Base-by-base conservation (phyloP, 306 rosid genomes). In the Dryas alaskensis region DNA sequence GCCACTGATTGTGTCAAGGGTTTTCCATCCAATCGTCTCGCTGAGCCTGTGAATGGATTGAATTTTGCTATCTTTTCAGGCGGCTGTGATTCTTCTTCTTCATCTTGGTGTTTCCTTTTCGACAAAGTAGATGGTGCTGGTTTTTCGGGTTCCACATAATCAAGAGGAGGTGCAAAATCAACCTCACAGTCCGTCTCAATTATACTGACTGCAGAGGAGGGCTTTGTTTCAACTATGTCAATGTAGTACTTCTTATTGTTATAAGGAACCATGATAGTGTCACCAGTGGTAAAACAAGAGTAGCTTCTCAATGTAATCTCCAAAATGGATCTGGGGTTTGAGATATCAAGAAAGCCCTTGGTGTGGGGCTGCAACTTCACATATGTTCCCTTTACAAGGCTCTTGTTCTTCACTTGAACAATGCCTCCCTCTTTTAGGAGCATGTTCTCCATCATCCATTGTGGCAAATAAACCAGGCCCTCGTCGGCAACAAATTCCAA, bases 371-470 rank as follows among this genome's bases (percentile, higher is more conserved):
- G 72, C 31, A 78, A 43, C 43, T 45, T 78, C 16, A 78, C 53
- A 39, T 9, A 60, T 1, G 12, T 72, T 9, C 61, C 82, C 55
- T 72, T 78, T 1, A 1, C 45, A 8, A 72, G 78, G 14, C 55
- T 45, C 7, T 19, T 19, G 47, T 19, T 72, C 44, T 64, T 59
- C 45, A 78, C 9, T 11, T 11, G 7, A 53, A 72, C 62, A 8
- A 47, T 7, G 10, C 45, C 55, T 6, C 55, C 78, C 0, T 65
- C 69, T 65, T 40, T 4, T 16, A 65, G 66, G 3, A 43, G 16
- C 77, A 78, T 5, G 44, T 72, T 72, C 37, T 54, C 6, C 73
- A 78, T 72, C 61, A 65, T 55, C 81, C 81, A 78, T 16, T 10
- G 5, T 0, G 77, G 81, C 19, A 78, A 13, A 58, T 25, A 17